Evolutionary conservation across 306 rosid species (phyloP), one percentile per base, ranked within the genome.

Genomic region (Fagus crenata): DNA sequence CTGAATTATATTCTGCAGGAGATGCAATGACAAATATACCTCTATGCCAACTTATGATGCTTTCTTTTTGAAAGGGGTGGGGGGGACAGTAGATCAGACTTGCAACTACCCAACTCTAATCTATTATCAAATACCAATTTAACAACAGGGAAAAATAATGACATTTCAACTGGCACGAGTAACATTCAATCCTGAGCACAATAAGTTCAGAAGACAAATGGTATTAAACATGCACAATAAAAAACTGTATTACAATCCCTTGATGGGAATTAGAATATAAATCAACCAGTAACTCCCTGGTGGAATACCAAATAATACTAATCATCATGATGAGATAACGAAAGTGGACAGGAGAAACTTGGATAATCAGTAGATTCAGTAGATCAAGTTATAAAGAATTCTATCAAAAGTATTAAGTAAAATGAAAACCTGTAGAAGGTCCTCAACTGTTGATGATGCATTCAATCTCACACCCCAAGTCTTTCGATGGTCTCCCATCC

Each of bases 401-500:
- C 28, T 49, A 60, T 51, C 32, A 81, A 32, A 68, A 51, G 40
- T 15, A 65, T 4, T 39, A 9, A 83, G 37, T 56, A 35, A 12
- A 15, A 67, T 17, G 33, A 51, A 80, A 69, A 95, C 99, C 98
- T 96, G 89, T 69, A 92, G 76, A 83, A 91, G 88, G 75, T 92
- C 98, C 77, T 92, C 97, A 67, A 75, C 73, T 8, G 97, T 83
- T 43, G 88, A 87, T 80, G 97, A 85, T 15, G 71, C 81, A 84
- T 82, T 85, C 86, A 96, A 79, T 82, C 85, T 96, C 79, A 74
- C 75, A 59, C 92, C 96, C 99, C 98, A 96, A 15, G 64, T 84
- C 87, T 73, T 85, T 73, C 98, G 87, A 61, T 53, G 40, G 51
- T 91, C 96, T 77, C 81, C 81, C 11, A 87, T 88, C 99, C 99